Evolutionary conservation across 1,284 basidiomycete genomes (phyloP), one percentile per base, ranked within the genome.

Genomic region (Malassezia brasiliensis): DNA sequence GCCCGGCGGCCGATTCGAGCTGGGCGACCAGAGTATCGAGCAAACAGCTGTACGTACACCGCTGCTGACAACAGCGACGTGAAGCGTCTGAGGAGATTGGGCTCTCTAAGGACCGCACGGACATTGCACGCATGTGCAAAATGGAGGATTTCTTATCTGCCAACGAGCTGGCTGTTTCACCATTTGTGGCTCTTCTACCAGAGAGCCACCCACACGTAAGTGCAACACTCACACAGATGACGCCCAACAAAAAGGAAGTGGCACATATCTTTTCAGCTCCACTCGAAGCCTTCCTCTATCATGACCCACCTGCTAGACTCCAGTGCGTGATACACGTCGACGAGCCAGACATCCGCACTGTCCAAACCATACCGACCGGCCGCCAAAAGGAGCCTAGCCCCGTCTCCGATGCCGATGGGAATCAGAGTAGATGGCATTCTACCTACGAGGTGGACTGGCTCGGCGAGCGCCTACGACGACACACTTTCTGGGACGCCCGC

Each of bases 11-110:
- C 35, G 70, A 20, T 72, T 65, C 41, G 70, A 73, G 53, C 52
- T 62, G 0, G 58, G 53, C 11, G 70, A 73, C 56, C 39, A 31
- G 2, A 60, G 62, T 25, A 50, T 73, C 6, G 69, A 73, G 47
- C 60, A 50, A 15, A 72, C 69, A 3, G 70, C 70, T 1, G 47
- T 48, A 38, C 25, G 47, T 48, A 1, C n/a, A 14, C 8, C 45
- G 1, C 14, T 5, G 17, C 34, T 48, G n/a, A 47, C 45, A 12
- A 11, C 31, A 47, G 2, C 48, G 61, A 7, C 35, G 72, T 15
- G 72, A 75, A 44, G 63, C 69, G 5, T 53, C 52, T 25, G 72
- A 75, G 53, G 69, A 76, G 61, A 69, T 65, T 0, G 74, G 75
- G 5, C 48, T 76, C 2, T 53, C 55, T 2, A 62, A 72, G 30